Evolutionary conservation across 2,329 filamentous ascomycete genomes (phyloP), one percentile per base, ranked within the genome.

Genomic region (Fusarium tricinctum): DNA sequence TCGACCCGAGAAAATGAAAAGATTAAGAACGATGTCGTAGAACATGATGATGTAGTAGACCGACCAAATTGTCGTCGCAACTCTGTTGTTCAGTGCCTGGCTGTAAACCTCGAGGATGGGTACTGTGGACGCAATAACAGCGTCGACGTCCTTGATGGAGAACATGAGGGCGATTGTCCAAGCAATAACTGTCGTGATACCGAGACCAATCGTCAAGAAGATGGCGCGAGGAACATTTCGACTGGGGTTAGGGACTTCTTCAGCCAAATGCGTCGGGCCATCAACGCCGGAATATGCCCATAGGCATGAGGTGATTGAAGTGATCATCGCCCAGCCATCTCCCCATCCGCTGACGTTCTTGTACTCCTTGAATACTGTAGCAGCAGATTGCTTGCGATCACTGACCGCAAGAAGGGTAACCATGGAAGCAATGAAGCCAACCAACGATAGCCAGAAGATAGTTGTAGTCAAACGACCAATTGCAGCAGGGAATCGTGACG

Each of bases 81-180:
- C 70, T 3, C 57, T 55, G 5, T 70, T 72, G 32, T 71, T 69
- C 3, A 73, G 45, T 1, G 72, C 63, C 26, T 74, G 72, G 23
- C 64, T 73, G 30, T 73, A 74, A 4, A 74, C 69, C 33, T 74
- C 72, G 1, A 74, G 26, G 6, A 74, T 74, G 4, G 72, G 72
- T 0, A 74, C 72, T 0, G 63, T 61, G 2, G 72, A 74, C 8
- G 51, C 57, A 20, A 74, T 69, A 4, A 74, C 63, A 2, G 70
- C 72, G 23, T 72, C 62, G 10, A 73, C 30, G 30, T 74, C 72
- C 6, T 62, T 73, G 30, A 74, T 56, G 5, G 64, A 68, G n/a
- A 72, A 74, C 70, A 74, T 72, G 2, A 74, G 43, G 4, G 72
- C 69, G 12, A 74, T 72, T 17, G 62, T 74, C 72, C 72, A 74